Percentiles rank a stretch among this genome's conserved stretches.
phyloP scores from a whole-genome alignment of 768 basidiomycete species.

The Rubroboletus pulcherrimus region DNA sequence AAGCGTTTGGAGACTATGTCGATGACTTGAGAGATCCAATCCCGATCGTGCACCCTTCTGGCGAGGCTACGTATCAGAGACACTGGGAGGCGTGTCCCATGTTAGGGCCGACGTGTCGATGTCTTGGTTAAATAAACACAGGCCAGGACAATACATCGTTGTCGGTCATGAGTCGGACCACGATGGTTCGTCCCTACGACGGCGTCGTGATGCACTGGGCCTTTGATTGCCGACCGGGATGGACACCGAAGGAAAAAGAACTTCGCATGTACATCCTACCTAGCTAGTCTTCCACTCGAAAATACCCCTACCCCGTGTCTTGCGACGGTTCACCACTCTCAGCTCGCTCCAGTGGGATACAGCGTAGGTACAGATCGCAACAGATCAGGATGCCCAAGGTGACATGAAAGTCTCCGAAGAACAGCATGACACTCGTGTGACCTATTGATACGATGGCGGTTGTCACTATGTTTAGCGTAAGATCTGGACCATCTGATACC shows the following conservation, averaged over 20 bases:
- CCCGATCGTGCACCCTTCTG: no score
- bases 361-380: background rate
- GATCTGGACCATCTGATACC: background rate
- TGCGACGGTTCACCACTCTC: background rate
- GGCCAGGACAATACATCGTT: constrained; percentile 40
- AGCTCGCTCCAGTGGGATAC: background rate
- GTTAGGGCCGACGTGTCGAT: no score
- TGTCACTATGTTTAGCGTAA: background rate
- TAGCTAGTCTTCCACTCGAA: background rate
- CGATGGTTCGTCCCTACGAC: constrained; percentile 36
- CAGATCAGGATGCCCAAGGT: background rate
- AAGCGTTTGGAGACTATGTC: no score
- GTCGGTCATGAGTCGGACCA: constrained; percentile 41
- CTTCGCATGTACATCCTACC: no score
- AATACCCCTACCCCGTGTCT: background rate
- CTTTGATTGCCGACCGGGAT: no score
- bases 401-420: background rate
- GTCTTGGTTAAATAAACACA: no score
- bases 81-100: no score
- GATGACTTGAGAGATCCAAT: no score
- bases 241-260: no score
- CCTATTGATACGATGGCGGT: background rate
- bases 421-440: background rate
- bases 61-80: no score
- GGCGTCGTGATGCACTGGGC: no score